Percentiles rank a stretch among this genome's conserved stretches.
Conservation (phyloP, 176 grass and related monocot genomes). For the Hsuehochloa calcarea region DNA sequence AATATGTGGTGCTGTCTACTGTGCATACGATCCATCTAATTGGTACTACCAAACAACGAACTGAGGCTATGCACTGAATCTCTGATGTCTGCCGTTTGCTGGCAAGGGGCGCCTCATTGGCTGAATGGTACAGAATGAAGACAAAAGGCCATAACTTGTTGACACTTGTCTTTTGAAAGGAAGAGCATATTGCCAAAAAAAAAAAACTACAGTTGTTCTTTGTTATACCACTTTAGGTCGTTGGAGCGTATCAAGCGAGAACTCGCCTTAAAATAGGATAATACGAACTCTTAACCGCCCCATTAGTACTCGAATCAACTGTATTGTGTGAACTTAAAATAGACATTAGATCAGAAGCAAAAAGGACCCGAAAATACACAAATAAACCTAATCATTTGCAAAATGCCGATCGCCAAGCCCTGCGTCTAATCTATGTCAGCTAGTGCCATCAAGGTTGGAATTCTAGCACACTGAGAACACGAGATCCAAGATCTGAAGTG, state of each 20-base stretch:
- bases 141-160: not conserved
- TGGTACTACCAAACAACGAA: not conserved
- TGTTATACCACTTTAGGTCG: too few relatives aligned
- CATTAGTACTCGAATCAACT: too few relatives aligned
- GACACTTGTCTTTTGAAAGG: not conserved
- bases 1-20: not conserved
- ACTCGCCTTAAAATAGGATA: not conserved
- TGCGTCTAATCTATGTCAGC: not conserved
- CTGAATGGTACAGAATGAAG: not conserved
- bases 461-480: not conserved
- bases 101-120: not conserved
- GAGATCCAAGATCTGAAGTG: slow-evolving; percentile 20
- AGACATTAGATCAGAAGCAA: not conserved
- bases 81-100: not conserved
- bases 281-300: not conserved
- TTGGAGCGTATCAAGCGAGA: not conserved
- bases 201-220: too few relatives aligned
- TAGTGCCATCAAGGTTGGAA: not conserved
- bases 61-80: not conserved
- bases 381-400: not conserved
- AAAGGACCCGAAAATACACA: not conserved
- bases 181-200: not conserved
- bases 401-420: not conserved
- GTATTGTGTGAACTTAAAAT: not conserved
- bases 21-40: not conserved